A percentile compares a stretch with the other conserved stretches of the same genome.
These are phyloP conservation scores for Fusarium sp. DNA, from an alignment of 2,329 filamentous ascomycete genomes.

Conservation along the genomic window DNA sequence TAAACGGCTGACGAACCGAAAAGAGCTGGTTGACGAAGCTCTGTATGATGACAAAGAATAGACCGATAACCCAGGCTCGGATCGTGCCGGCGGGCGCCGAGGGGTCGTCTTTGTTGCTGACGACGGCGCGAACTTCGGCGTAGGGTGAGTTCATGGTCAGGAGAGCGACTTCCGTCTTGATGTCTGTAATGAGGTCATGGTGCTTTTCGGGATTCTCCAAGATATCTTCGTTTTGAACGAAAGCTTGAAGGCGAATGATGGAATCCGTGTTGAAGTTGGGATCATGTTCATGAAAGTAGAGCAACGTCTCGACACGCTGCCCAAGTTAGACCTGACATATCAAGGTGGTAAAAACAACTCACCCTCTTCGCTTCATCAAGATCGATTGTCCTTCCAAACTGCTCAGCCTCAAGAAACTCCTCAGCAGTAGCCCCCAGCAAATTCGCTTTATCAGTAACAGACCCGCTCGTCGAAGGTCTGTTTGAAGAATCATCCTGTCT, in stretches of 20 bases:
- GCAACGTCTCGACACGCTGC: constrained; percentile 24
- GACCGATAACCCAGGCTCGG: constrained; percentile 61
- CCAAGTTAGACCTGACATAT: not conserved
- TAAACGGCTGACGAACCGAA: constrained; percentile 62
- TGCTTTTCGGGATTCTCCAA: constrained; percentile 52
- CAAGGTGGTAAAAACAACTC: not conserved
- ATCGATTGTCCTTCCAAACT: constrained; percentile 13
- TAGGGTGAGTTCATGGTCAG: constrained; percentile 66
- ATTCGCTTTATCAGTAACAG: not conserved
- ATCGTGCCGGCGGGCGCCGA: constrained; percentile 62
- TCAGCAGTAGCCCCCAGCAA: constrained; percentile 21
- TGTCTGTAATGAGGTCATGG: constrained; percentile 57
- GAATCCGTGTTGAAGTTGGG: constrained; percentile 36
- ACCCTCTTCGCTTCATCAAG: constrained; percentile 22
- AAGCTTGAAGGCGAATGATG: constrained; percentile 20
- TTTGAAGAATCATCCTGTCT: not conserved
- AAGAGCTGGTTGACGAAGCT: constrained; percentile 66
- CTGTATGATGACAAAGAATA: constrained; percentile 57
- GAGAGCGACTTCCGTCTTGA: constrained; percentile 63
- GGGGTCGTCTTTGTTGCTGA: constrained; percentile 65
- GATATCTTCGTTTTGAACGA: constrained; percentile 38
- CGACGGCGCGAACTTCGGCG: constrained; percentile 64
- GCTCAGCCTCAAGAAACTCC: constrained; percentile 30
- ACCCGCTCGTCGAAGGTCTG: not conserved
- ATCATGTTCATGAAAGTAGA: constrained; percentile 34